Evolutionary conservation across 2,329 filamentous ascomycete species (phyloP), one percentile per base, ranked within the genome.

Genomic region (Pochonia chlamydosporia): DNA sequence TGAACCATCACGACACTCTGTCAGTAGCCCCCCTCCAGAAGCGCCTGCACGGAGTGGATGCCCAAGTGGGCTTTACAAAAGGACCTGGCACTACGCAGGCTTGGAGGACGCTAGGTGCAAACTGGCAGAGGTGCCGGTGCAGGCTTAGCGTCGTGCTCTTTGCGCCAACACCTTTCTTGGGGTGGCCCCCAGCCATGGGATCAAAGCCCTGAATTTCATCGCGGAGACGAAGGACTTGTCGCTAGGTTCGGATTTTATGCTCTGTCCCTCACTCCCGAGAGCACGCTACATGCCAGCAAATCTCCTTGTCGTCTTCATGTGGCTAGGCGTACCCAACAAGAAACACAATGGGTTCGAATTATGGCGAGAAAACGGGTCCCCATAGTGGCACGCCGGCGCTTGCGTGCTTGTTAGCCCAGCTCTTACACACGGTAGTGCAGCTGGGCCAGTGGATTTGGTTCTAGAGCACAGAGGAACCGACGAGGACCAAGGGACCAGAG

Each of bases 1-100:
- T n/a, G n/a, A n/a, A n/a, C n/a, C 20, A 44, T 26, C 20, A 23
- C 5, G 25, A 44, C 11, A 33, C 1, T 28, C 30, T 42, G 10
- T 42, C 28, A 16, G 24, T 20, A 14, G 37, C 24, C 9, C 23
- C 23, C 26, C n/a, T n/a, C 23, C 26, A 47, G 42, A 49, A 40
- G 40, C 40, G 39, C 44, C 48, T 23, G 31, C 25, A 28, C 30
- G 39, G 44, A 48, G 49, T 52, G 49, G 49, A 43, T 51, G 45
- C 31, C 43, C 43, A 35, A 51, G 54, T 55, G 56, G 54, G 48
- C 48, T 52, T 54, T 56, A 49, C 55, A 58, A 58, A 58, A 57
- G 56, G 46, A 55, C 55, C 55, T 52, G 47, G 45, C 40, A 43
- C 44, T 47, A 47, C 45, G 44, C 46, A 48, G 45, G 41, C 46